Evolutionary conservation across 2,329 filamentous ascomycete genomes (phyloP).

Genomic region (Trichoderma sp.): DNA sequence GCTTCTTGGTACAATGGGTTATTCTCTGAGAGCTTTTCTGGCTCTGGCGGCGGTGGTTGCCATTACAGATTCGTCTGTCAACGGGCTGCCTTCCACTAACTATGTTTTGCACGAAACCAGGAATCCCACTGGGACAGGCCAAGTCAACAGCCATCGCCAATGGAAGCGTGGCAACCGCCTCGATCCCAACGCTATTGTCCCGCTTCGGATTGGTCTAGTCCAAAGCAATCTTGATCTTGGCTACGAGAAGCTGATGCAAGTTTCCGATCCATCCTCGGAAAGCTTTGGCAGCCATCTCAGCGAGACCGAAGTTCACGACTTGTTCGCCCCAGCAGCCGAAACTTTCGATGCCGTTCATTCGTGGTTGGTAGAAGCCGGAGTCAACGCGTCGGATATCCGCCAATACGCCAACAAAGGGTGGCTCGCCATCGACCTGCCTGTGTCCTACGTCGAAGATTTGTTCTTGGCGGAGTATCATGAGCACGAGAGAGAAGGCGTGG

Average conservation of each 20-base stretch:
- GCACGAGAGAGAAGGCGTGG: conserved; percentile 27
- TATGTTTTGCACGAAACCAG: conserved; percentile 30
- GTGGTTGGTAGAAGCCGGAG: conserved; percentile 58
- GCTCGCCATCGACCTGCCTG: conserved; percentile 28
- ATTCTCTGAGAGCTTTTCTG: conserved; percentile 1
- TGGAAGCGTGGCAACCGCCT: conserved; percentile 27
- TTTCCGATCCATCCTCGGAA: conserved; percentile 49
- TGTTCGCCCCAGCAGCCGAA: conserved; percentile 47
- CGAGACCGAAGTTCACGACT: conserved; percentile 46
- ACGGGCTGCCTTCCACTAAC: conserved; percentile 20
- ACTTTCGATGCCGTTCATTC: conserved; percentile 53
- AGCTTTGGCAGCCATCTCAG: conserved; percentile 54
- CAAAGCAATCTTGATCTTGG: conserved; percentile 50
- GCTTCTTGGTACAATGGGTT: background rate
- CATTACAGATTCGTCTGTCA: conserved; percentile 5
- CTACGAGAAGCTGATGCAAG: conserved; percentile 47
- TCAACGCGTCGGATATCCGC: conserved; percentile 50
- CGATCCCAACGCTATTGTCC: conserved; percentile 29
- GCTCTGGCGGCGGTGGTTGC: conserved; percentile 21
- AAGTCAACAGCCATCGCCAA: conserved; percentile 12
- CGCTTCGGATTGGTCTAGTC: conserved; percentile 48
- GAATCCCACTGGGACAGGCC: background rate
- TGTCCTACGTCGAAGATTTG: conserved; percentile 27
- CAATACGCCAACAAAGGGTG: conserved; percentile 56
- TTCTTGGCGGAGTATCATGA: conserved; percentile 29